A percentile compares a stretch with the other conserved stretches of the same genome.
Conservation (phyloP, 108 stramenopile species). For the Aurantiochytrium sp. region DNA sequence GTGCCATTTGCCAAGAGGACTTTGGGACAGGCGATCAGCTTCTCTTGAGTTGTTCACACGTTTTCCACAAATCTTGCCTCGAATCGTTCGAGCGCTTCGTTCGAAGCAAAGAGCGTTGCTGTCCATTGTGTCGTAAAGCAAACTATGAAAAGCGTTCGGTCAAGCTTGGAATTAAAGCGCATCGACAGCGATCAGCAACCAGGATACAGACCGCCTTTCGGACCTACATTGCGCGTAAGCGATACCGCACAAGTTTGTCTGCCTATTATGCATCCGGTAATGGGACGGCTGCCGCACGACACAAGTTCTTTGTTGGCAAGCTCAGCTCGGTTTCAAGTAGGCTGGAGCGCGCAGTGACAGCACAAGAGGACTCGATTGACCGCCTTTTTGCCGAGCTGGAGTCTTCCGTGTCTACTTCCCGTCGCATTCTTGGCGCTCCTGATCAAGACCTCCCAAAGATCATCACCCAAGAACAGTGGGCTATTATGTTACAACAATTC, state of each 20-base stretch:
- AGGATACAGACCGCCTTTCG: background rate
- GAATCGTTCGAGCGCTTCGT: background rate
- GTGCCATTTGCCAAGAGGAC: background rate
- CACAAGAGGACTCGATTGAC: conserved; percentile 12
- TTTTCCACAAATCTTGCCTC: background rate
- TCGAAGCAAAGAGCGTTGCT: background rate
- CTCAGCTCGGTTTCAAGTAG: background rate
- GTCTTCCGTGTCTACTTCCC: background rate
- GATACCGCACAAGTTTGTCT: background rate
- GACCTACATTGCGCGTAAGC: background rate
- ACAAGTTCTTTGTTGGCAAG: background rate
- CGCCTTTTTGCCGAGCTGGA: background rate
- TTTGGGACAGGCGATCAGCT: background rate
- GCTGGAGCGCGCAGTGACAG: background rate
- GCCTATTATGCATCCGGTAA: background rate
- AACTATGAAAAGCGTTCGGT: background rate
- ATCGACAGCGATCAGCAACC: background rate
- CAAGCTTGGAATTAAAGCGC: background rate
- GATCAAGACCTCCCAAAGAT: background rate
- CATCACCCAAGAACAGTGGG: background rate
- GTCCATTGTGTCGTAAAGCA: background rate
- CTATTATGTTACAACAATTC: background rate
- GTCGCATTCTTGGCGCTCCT: background rate
- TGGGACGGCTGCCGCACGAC: background rate
- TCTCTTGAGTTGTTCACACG: background rate